phyloP scores from a whole-genome alignment of 108 stramenopile species.

The Ochromonas danica region DNA sequence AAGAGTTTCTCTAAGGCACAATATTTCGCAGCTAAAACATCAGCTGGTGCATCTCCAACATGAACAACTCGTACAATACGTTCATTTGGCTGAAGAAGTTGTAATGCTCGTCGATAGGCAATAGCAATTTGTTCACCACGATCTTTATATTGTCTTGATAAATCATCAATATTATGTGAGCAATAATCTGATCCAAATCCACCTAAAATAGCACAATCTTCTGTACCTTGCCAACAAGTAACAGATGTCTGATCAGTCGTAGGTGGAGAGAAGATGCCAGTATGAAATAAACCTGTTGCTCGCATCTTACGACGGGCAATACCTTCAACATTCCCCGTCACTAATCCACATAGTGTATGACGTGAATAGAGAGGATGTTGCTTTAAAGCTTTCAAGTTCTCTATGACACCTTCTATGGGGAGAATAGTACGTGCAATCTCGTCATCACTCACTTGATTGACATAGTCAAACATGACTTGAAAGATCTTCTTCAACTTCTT shows the following conservation, averaged over 20 bases:
- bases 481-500: not conserved
- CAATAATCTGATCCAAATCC: slow-evolving; percentile 1
- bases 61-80: not conserved
- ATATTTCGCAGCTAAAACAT: not conserved
- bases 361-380: not conserved
- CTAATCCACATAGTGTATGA: not conserved
- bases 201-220: not conserved
- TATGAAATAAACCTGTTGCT: not conserved
- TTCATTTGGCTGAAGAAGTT: not conserved
- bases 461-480: not conserved
- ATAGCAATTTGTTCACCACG: not conserved
- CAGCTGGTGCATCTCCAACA: slow-evolving; percentile 8
- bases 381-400: not conserved
- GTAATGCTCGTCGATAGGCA: not conserved
- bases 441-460: not conserved
- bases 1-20: not conserved
- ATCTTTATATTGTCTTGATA: not conserved
- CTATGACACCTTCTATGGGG: not conserved
- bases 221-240: not conserved
- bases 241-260: not conserved
- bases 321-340: not conserved
- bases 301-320: not conserved
- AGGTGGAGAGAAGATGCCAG: not conserved
- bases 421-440: not conserved
- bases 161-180: not conserved